phyloP scores from a whole-genome alignment of 2,329 filamentous ascomycete species.

The Talaromyces sp. region DNA sequence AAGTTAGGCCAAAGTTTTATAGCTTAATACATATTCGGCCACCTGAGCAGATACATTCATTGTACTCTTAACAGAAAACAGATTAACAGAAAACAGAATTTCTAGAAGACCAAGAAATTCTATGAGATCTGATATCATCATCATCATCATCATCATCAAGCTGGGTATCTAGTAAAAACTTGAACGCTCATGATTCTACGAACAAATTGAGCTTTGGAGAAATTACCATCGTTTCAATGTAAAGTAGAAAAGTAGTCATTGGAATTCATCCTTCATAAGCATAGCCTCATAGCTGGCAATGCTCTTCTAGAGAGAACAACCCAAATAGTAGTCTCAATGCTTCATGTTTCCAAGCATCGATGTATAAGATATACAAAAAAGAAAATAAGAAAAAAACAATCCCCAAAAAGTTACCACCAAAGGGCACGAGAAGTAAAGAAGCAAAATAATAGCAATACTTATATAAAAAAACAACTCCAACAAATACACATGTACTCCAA shows the following conservation, averaged over 20 bases:
- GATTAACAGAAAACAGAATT: background rate
- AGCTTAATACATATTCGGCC: background rate
- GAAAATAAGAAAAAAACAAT: slow-evolving; percentile 1
- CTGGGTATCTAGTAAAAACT: too few relatives aligned
- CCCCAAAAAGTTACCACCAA: background rate
- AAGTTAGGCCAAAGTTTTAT: background rate
- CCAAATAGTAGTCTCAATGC: background rate
- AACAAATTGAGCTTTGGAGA: background rate
- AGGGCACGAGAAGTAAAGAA: background rate
- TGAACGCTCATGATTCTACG: background rate
- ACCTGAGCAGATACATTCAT: background rate
- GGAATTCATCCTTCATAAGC: background rate
- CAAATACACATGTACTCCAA: slow-evolving; percentile 5
- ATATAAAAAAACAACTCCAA: slow-evolving; percentile 1
- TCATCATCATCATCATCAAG: too few relatives aligned
- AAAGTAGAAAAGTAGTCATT: background rate
- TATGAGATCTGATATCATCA: background rate
- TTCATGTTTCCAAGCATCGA: background rate
- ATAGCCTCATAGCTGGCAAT: background rate
- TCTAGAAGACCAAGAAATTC: background rate
- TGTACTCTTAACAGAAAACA: background rate
- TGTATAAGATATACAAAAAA: background rate
- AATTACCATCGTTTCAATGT: background rate
- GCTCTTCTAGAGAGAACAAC: background rate
- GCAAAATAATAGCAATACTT: background rate